Evolutionary conservation across 2,329 filamentous ascomycete genomes (phyloP), one percentile per base, ranked within the genome.

Genomic region (Colletotrichum paranaense): DNA sequence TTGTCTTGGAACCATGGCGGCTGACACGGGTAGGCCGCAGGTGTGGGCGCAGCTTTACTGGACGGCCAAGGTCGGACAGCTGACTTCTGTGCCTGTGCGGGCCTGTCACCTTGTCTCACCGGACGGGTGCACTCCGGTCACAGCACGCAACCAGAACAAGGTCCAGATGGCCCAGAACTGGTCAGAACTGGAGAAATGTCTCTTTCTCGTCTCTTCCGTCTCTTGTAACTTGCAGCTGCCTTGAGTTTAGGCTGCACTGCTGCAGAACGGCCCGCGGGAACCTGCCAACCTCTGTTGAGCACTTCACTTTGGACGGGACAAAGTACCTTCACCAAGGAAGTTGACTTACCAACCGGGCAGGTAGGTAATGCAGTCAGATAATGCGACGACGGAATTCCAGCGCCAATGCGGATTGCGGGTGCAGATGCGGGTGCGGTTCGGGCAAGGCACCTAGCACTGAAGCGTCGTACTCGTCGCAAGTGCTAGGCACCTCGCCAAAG

Each of bases 1-100:
- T 35, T 76, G 70, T 22, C 73, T 74, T 22, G 75, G 75, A 55
- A 74, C 75, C 75, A 76, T 76, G 66, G 58, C 57, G 62, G 30
- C 49, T 63, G 59, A 19, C 59, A 56, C 63, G 46, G 24, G 60
- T 22, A 24, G 22, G 53, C 53, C 26, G 53, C 22, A 35, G 62
- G 19, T 53, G 19, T 53, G 32, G 67, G 55, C 64, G 59, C 56
- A 28, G 65, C 71, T 73, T 71, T 70, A 73, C 67, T 70, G 67
- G 67, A 55, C 26, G 14, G 53, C 7, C 22, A 56, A 38, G 30
- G 53, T 26, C 49, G 52, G 62, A 57, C 71, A 58, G 67, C 30
- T 65, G 62, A 71, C 67, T 52, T 46, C 42, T 49, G 53, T 42
- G 66, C 66, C 64, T 60, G 67, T 70, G 42, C 8, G 19, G 42